Base-by-base conservation (phyloP, 768 basidiomycete genomes). In the Austroboletus eburneus region DNA sequence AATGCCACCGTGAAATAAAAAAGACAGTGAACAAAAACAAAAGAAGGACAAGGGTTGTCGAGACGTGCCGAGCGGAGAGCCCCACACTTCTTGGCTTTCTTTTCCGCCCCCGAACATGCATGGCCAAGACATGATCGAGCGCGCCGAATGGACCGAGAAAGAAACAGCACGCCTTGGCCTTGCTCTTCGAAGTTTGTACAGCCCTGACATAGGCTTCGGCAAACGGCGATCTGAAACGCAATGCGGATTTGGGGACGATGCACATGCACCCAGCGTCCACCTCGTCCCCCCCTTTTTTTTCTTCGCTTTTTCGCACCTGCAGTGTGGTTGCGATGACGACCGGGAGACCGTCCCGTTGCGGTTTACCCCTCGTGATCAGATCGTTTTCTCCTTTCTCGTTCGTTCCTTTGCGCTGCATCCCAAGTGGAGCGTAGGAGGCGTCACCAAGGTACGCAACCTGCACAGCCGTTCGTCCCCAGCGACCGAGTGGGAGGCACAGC, bases 301-400 rank as follows among this genome's bases (percentile, higher is more conserved):
- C n/a, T n/a, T n/a, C n/a, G n/a, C n/a, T n/a, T n/a, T n/a, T n/a
- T n/a, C n/a, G n/a, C n/a, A n/a, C n/a, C n/a, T n/a, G n/a, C n/a
- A n/a, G 25, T 27, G 25, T 39, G 29, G 63, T 64, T 43, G 50
- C 53, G 63, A 65, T 64, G 63, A 47, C 61, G 62, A 57, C 63
- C 62, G 45, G 63, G 66, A 39, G 42, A 45, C 48, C 43, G 39
- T 56, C 45, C 21, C 34, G n/a, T 42, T 51, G 44, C 40, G 40
- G 5, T 74, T 71, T 49, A 8, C 38, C n/a, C 64, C 70, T 4
- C 67, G 61, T 20, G 67, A 66, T 49, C 59, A 43, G 9, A 63
- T 33, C 64, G 67, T 10, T 67, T 42, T n/a, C 36, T 22, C 40
- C 18, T 41, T 34, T 35, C 20, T 9, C 22, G 45, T 24, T 33